Conservation (phyloP, 805 yeast species). For the Cyberlindnera americana region DNA sequence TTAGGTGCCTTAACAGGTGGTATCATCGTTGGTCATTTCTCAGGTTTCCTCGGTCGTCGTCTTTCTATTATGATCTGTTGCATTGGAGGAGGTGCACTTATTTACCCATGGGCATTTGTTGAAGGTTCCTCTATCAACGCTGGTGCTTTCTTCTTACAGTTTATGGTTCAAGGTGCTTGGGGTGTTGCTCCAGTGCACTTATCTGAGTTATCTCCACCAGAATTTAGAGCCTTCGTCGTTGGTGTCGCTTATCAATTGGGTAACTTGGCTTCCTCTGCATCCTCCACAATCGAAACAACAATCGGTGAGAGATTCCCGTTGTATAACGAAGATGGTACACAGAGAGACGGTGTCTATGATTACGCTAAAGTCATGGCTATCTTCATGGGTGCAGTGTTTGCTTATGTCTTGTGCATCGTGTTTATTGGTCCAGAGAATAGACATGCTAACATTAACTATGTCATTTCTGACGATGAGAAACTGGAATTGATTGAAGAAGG, state of each 20-base stretch:
- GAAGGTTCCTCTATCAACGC: slow-evolving; percentile 46
- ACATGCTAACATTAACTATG: slow-evolving; percentile 28
- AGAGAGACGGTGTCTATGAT: slow-evolving; percentile 35
- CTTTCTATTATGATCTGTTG: slow-evolving; percentile 49
- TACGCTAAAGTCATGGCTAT: slow-evolving; percentile 65
- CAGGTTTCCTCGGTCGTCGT: slow-evolving; percentile 55
- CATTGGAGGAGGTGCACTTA: slow-evolving; percentile 53
- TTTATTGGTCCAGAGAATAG: slow-evolving; percentile 61
- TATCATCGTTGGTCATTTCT: slow-evolving; percentile 49
- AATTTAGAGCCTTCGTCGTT: slow-evolving; percentile 57
- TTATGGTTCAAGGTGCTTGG: slow-evolving; percentile 68
- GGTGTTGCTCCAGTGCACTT: slow-evolving; percentile 64
- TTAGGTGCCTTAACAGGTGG: slow-evolving; percentile 62
- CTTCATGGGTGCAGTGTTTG: slow-evolving; percentile 62
- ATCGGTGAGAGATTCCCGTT: slow-evolving; percentile 55
- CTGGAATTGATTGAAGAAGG: slow-evolving; percentile 24
- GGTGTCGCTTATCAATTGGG: slow-evolving; percentile 69
- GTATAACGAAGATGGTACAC: slow-evolving; percentile 28
- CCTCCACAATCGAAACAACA: slow-evolving; percentile 63
- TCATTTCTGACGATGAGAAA: slow-evolving; percentile 23
- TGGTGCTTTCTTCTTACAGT: slow-evolving; percentile 59
- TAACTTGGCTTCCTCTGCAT: slow-evolving; percentile 62
- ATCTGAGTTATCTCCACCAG: slow-evolving; percentile 59
- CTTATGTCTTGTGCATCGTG: slow-evolving; percentile 44
- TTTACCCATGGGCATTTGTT: slow-evolving; percentile 43